These are phyloP conservation scores for Aechmea fasciata DNA, from an alignment of 176 grass and related monocot species.

Conservation along the genomic window DNA sequence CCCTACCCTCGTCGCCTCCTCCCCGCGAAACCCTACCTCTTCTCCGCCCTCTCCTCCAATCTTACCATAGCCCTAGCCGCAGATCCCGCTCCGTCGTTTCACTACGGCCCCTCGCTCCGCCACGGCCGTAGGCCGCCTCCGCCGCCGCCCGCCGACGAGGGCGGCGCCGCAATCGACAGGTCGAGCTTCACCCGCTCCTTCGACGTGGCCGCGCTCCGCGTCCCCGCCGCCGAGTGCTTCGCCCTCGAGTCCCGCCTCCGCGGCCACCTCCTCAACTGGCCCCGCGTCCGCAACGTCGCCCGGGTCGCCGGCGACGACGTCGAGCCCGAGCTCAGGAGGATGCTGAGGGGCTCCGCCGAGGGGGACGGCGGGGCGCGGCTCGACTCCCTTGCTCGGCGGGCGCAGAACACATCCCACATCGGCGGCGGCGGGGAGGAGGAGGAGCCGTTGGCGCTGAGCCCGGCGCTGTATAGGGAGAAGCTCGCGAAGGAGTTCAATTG, in stretches of 20 bases:
- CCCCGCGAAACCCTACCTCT: slow-evolving; percentile 22
- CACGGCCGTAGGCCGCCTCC: slow-evolving; percentile 16
- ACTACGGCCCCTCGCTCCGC: slow-evolving; percentile 62
- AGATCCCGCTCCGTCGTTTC: slow-evolving; percentile 4
- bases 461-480: slow-evolving; percentile 56
- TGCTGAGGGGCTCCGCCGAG: slow-evolving; percentile 11
- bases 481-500: slow-evolving; percentile 66
- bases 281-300: slow-evolving; percentile 58
- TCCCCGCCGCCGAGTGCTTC: slow-evolving; percentile 61
- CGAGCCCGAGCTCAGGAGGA: slow-evolving; percentile 22
- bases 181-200: slow-evolving; percentile 44
- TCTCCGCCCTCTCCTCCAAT: neutral
- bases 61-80: slow-evolving; percentile 7
- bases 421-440: neutral
- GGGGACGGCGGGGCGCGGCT: slow-evolving; percentile 17
- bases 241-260: slow-evolving; percentile 74
- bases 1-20: slow-evolving; percentile 14
- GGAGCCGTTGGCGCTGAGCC: slow-evolving; percentile 17
- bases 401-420: neutral
- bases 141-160: neutral
- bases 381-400: neutral
- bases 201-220: slow-evolving; percentile 65
- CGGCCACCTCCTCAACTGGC: slow-evolving; percentile 95
- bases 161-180: slow-evolving; percentile 5
- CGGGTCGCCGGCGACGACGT: slow-evolving; percentile 55